phyloP scores from a whole-genome alignment of 2,329 filamentous ascomycete genomes.

The Fusarium oligoseptatum region DNA sequence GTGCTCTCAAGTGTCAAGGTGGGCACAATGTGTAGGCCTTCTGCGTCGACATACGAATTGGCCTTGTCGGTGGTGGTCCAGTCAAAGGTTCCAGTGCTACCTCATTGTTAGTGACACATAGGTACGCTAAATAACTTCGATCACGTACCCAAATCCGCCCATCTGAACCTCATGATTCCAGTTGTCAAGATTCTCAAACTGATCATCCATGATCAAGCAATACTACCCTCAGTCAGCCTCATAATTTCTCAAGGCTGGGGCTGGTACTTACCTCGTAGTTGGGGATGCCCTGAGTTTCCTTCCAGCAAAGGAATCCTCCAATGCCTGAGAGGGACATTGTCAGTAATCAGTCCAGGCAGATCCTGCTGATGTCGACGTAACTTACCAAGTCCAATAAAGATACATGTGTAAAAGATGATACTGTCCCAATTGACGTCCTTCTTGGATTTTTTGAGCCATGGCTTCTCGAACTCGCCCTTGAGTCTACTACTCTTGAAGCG shows the following conservation, averaged over 20 bases:
- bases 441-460: conserved; percentile 42
- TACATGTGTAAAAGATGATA: conserved; percentile 45
- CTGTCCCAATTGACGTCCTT: conserved; percentile 45
- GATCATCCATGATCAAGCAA: conserved; percentile 43
- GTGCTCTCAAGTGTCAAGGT: conserved; percentile 57
- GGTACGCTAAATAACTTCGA: rapidly evolving
- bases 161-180: conserved; percentile 62
- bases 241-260: neutral
- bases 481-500: conserved; percentile 44
- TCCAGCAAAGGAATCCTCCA: conserved; percentile 40
- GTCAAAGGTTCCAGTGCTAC: conserved; percentile 59
- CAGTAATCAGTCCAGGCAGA: neutral
- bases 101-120: neutral
- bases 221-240: conserved; percentile 33
- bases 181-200: conserved; percentile 50
- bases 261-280: conserved; percentile 31
- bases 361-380: rapidly evolving
- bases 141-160: conserved; percentile 55
- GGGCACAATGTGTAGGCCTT: conserved; percentile 65
- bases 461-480: conserved; percentile 44
- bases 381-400: conserved; percentile 40
- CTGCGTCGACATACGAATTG: conserved; percentile 61
- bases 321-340: conserved; percentile 11
- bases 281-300: conserved; percentile 29
- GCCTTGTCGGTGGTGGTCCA: conserved; percentile 62